Conservation (phyloP, 257 asterid species). For the Solanum clarkiae region DNA sequence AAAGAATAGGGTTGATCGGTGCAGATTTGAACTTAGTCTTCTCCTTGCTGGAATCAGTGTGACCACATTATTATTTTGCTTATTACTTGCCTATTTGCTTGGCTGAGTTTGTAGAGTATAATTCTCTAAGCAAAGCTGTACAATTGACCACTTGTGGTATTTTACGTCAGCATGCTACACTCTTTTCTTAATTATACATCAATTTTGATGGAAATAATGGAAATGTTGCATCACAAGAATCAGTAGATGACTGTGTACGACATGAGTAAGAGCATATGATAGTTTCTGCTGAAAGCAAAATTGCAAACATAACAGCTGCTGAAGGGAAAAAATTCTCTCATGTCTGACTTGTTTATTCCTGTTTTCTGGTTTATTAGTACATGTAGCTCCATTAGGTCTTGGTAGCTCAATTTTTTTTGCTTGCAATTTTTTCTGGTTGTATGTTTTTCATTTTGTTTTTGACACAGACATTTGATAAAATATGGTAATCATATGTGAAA, state of each 20-base stretch:
- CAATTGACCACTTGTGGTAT: neutral
- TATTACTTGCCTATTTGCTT: neutral
- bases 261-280: neutral
- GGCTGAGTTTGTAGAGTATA: neutral
- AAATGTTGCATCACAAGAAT: neutral
- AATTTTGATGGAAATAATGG: neutral
- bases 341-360: neutral
- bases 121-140: neutral
- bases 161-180: neutral
- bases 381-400: neutral
- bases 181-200: neutral
- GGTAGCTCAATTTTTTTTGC: neutral
- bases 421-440: neutral
- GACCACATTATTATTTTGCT: neutral
- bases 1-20: neutral
- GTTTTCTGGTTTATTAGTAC: neutral
- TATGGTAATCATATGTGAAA: conserved; percentile 42
- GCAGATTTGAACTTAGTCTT: neutral
- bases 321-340: neutral
- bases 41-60: neutral
- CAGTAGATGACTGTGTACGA: neutral
- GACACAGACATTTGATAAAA: conserved; percentile 46
- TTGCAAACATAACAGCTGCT: neutral
- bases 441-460: neutral
- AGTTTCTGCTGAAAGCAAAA: neutral